These are phyloP conservation scores for Plenodomus tracheiphilus DNA, from an alignment of 2,329 filamentous ascomycete species.

Conservation along the genomic window DNA sequence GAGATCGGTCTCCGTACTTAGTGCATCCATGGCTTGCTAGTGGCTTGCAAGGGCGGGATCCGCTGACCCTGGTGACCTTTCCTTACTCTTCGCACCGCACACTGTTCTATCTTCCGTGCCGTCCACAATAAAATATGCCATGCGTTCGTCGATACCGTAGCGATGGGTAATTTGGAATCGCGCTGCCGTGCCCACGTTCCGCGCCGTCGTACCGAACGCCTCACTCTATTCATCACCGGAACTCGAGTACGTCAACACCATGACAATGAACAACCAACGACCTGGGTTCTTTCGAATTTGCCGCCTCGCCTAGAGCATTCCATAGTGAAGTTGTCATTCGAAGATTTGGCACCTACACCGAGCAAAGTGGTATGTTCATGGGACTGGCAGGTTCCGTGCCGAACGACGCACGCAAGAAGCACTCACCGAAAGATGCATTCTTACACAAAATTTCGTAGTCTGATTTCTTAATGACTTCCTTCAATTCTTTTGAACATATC, in stretches of 20 bases:
- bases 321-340: not conserved
- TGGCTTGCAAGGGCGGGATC: slow-evolving; percentile 18
- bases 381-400: not conserved
- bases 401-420: not conserved
- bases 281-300: not conserved
- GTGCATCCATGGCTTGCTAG: slow-evolving; percentile 29
- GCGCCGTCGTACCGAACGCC: slow-evolving; percentile 25
- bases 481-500: not conserved
- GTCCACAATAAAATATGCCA: not conserved
- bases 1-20: slow-evolving; percentile 25
- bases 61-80: not conserved
- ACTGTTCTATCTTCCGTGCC: not conserved
- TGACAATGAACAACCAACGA: not conserved
- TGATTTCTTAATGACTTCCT: not conserved
- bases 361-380: not conserved
- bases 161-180: slow-evolving; percentile 15
- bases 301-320: not conserved
- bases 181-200: slow-evolving; percentile 4
- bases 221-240: slow-evolving; percentile 1
- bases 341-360: too few species aligned
- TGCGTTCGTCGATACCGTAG: slow-evolving; percentile 2
- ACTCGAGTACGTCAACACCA: not conserved
- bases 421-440: not conserved
- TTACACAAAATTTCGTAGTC: not conserved
- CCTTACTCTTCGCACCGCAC: slow-evolving; percentile 7